Conservation (phyloP, 352 stramenopile species). For the Globisporangium orthogonon region DNA sequence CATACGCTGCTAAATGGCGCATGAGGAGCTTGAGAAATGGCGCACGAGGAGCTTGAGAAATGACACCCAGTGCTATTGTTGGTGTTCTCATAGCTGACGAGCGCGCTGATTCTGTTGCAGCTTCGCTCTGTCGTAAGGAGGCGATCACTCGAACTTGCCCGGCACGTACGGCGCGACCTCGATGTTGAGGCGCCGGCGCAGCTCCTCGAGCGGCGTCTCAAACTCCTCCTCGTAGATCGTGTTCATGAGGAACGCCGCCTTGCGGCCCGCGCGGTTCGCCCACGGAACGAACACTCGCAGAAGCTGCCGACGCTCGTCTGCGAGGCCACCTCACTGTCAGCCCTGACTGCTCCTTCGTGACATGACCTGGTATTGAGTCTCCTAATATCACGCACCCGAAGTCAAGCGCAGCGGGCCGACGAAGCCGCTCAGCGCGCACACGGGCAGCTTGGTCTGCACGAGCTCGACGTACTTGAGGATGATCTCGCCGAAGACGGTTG, state of each 20-base stretch:
- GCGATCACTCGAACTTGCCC: constrained; percentile 8
- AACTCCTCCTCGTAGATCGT: constrained; percentile 96
- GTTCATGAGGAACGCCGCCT: constrained; percentile 84
- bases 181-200: constrained; percentile 65
- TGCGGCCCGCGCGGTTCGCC: constrained; percentile 73
- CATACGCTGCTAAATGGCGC: too few species aligned
- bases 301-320: constrained; percentile 71
- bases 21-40: too few species aligned
- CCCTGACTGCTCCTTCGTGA: too few species aligned
- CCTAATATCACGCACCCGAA: constrained; percentile 18
- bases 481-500: constrained; percentile 94
- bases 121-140: too few species aligned
- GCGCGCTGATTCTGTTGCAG: too few species aligned
- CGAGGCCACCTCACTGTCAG: too few species aligned
- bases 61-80: too few species aligned
- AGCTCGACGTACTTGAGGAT: constrained; percentile 97
- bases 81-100: too few species aligned
- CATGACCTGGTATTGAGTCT: too few species aligned
- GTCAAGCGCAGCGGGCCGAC: constrained; percentile 84
- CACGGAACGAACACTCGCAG: constrained; percentile 91
- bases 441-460: constrained; percentile 92
- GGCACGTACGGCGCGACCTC: constrained; percentile 34
- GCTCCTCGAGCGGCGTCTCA: constrained; percentile 84
- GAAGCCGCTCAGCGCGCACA: constrained; percentile 90
- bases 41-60: too few species aligned